Conservation (phyloP, 139 green algal species). For the Gonium pectorale region DNA sequence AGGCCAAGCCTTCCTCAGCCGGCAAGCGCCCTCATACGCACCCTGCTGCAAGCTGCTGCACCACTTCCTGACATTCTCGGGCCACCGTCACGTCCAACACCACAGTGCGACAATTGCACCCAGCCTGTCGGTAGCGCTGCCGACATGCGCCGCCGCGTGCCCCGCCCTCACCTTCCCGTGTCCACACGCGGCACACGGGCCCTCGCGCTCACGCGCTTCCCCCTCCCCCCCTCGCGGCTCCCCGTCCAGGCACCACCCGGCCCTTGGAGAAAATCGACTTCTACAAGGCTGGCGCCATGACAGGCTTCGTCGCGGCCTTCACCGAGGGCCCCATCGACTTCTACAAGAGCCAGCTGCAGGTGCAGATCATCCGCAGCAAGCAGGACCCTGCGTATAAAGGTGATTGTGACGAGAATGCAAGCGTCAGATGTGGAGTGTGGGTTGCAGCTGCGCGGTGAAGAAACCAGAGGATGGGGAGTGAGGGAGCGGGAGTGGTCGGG, state of each 20-base stretch:
- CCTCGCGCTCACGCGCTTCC: too few species aligned
- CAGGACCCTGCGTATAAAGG: constrained; percentile 87
- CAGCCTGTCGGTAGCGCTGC: too few species aligned
- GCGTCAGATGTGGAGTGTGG: neutral
- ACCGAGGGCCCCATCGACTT: constrained; percentile 95
- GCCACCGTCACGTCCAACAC: too few species aligned
- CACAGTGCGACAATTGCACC: too few species aligned
- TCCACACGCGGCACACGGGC: too few species aligned
- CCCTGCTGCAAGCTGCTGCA: too few species aligned
- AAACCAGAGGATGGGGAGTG: too few species aligned
- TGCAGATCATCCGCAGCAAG: constrained; percentile 91
- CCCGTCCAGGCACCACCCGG: constrained; percentile 55
- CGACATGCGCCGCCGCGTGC: too few species aligned
- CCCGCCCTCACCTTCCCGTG: too few species aligned
- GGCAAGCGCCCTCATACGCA: too few species aligned
- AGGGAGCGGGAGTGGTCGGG: neutral
- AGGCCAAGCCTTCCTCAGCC: too few species aligned
- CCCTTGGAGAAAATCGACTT: constrained; percentile 69
- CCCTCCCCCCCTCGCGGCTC: neutral
- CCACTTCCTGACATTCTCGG: too few species aligned
- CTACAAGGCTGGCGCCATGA: constrained; percentile 77
- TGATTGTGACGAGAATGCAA: constrained; percentile 35
- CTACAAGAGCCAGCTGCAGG: constrained; percentile 97
- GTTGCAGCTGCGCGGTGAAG: neutral
- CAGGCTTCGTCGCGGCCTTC: constrained; percentile 88